Evolutionary conservation across 2,329 filamentous ascomycete species (phyloP), one percentile per base, ranked within the genome.

Genomic region (Domatiomyces catenatus): DNA sequence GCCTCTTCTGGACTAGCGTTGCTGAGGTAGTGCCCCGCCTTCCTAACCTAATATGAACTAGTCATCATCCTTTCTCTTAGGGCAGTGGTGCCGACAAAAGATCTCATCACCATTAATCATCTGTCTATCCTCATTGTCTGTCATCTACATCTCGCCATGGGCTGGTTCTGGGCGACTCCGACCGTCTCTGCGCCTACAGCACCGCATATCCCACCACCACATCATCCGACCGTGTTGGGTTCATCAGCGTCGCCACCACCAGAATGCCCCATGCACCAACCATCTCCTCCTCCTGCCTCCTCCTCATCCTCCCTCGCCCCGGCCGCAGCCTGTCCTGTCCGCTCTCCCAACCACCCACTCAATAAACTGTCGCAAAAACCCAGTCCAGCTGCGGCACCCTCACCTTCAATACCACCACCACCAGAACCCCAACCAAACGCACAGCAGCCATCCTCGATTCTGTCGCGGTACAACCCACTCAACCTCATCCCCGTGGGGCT

Each of bases 401-500:
- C 47, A 59, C 46, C 28, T 24, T 32, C 49, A 12, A n/a, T 49
- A 22, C 28, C 45, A 8, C 5, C 46, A 28, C 28, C 54, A 53
- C 56, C 48, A 60, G 55, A 36, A 53, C 55, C 19, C 60, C 61
- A 22, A 63, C 5, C 48, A 49, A 20, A 28, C 8, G 5, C 19
- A 17, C 49, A 68, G 43, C 49, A 68, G 43, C 22, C 22, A 24
- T 24, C 8, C 32, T 77, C 79, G 0, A 75, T 76, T 42, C 69
- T 81, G 51, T 79, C 80, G n/a, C 81, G 76, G 60, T 70, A 84
- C 44, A 86, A 86, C 60, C 82, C 82, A 4, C 75, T 98, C 49
- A 98, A 98, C 72, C 95, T 90, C 74, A 98, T 98, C 90, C 94
- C 93, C 66, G 75, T 78, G 42, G 79, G 83, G 54, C 74, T 96